A percentile compares a stretch with the other conserved stretches of the same genome.
Evolutionary conservation across 345 rosid genomes (phyloP).

Genomic region (Gossypium bickii): DNA sequence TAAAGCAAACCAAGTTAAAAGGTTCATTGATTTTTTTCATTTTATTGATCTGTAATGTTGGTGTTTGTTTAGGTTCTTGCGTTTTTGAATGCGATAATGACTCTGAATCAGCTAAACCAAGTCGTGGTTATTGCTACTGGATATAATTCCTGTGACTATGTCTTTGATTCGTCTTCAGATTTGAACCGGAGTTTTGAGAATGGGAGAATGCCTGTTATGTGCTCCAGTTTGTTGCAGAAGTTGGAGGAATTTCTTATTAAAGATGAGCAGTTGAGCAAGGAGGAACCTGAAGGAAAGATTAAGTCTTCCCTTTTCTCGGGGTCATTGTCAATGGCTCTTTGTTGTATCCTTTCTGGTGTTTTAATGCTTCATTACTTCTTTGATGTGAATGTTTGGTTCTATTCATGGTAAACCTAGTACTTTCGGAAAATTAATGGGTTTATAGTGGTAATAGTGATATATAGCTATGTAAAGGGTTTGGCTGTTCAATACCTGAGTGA

Average conservation of each 20-base stretch:
- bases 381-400: neutral
- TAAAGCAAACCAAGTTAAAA: neutral
- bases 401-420: neutral
- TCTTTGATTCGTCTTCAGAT: slow-evolving; percentile 63
- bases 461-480: neutral
- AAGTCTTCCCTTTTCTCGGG: slow-evolving; percentile 76
- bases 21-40: neutral
- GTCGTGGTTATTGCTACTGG: slow-evolving; percentile 89
- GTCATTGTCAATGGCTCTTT: slow-evolving; percentile 91
- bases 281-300: slow-evolving; percentile 36
- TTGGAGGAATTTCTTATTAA: slow-evolving; percentile 58
- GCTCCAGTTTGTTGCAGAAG: slow-evolving; percentile 46
- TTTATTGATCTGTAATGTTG: neutral
- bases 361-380: neutral
- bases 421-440: neutral
- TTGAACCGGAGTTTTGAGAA: slow-evolving; percentile 35
- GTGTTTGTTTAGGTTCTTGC: slow-evolving; percentile 55
- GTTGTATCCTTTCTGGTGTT: slow-evolving; percentile 68
- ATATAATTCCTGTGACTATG: slow-evolving; percentile 61
- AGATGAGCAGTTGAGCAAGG: slow-evolving; percentile 60
- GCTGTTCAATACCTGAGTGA: neutral
- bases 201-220: slow-evolving; percentile 53
- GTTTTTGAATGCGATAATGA: slow-evolving; percentile 64
- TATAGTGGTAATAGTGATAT: neutral
- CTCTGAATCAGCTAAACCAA: slow-evolving; percentile 77